Evolutionary conservation across 1,284 basidiomycete species (phyloP).

Genomic region (Wallemia ichthyophaga): DNA sequence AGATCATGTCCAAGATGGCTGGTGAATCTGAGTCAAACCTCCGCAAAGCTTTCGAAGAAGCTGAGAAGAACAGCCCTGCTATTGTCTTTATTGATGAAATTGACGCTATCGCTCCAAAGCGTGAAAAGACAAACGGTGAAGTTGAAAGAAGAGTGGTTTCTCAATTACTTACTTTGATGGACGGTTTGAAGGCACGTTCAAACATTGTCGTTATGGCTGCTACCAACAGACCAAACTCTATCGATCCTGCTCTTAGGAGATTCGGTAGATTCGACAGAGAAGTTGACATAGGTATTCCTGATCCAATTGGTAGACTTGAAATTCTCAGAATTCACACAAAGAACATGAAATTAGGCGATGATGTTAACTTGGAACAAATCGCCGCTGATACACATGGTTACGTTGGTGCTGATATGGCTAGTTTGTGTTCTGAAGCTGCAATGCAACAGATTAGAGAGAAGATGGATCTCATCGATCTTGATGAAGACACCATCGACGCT

Average conservation of each 20-base stretch:
- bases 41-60: slow-evolving; percentile 93
- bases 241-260: slow-evolving; percentile 87
- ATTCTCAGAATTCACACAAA: slow-evolving; percentile 98
- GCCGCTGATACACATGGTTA: slow-evolving; percentile 98
- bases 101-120: slow-evolving; percentile 95
- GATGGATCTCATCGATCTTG: slow-evolving; percentile 35
- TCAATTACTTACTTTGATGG: slow-evolving; percentile 92
- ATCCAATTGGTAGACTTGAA: slow-evolving; percentile 90
- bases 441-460: slow-evolving; percentile 98
- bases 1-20: slow-evolving; percentile 99
- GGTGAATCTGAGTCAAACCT: slow-evolving; percentile 93
- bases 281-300: slow-evolving; percentile 95
- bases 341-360: slow-evolving; percentile 98
- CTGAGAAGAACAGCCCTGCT: slow-evolving; percentile 97
- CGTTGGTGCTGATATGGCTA: slow-evolving; percentile 88
- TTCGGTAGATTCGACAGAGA: slow-evolving; percentile 98
- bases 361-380: slow-evolving; percentile 94
- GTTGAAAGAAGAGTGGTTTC: slow-evolving; percentile 97
- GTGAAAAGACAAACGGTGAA: slow-evolving; percentile 99
- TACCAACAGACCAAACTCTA: slow-evolving; percentile 94
- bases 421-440: slow-evolving; percentile 82
- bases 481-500: slow-evolving; percentile 68
- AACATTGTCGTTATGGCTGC: slow-evolving; percentile 99
- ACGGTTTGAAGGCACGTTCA: slow-evolving; percentile 81
- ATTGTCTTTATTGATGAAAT: slow-evolving; percentile 99